Conservation (phyloP, 192 early-diverging fungal genomes). For the Linderina pennispora region DNA sequence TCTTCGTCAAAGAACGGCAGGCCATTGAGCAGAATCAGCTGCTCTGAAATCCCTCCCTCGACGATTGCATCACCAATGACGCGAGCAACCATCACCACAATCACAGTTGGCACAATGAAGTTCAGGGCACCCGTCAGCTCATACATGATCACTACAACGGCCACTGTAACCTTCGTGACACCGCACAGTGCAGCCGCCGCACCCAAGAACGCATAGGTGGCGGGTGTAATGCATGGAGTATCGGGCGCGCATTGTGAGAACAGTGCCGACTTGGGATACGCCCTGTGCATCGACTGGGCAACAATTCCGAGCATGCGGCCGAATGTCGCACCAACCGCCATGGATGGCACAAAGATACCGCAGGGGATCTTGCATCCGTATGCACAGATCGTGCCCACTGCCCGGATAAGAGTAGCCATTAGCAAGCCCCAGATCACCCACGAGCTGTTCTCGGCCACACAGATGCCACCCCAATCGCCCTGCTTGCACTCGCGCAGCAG, state of each 20-base stretch:
- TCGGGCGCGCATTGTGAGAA: conserved; percentile 77
- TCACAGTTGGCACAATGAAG: conserved; percentile 76
- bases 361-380: conserved; percentile 77
- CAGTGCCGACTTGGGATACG: conserved; percentile 56
- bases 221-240: conserved; percentile 84
- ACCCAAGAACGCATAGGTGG: conserved; percentile 92
- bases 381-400: conserved; percentile 49
- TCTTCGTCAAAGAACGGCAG: conserved; percentile 73
- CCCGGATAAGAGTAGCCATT: conserved; percentile 52
- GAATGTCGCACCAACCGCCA: conserved; percentile 89
- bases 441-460: conserved; percentile 29
- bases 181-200: conserved; percentile 85
- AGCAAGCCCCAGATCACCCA: conserved; percentile 48
- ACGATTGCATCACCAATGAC: conserved; percentile 68
- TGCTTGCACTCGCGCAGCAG: conserved; percentile 68
- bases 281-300: conserved; percentile 59
- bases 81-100: conserved; percentile 72
- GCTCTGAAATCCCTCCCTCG: conserved; percentile 71
- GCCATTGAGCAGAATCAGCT: conserved; percentile 70
- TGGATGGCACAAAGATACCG: conserved; percentile 90
- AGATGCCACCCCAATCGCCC: conserved; percentile 59
- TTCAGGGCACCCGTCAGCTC: conserved; percentile 93
- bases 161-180: conserved; percentile 82
- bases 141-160: conserved; percentile 96
- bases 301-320: conserved; percentile 86